Base-by-base conservation (phyloP, 345 rosid genomes). In the Orychophragmus violaceus region DNA sequence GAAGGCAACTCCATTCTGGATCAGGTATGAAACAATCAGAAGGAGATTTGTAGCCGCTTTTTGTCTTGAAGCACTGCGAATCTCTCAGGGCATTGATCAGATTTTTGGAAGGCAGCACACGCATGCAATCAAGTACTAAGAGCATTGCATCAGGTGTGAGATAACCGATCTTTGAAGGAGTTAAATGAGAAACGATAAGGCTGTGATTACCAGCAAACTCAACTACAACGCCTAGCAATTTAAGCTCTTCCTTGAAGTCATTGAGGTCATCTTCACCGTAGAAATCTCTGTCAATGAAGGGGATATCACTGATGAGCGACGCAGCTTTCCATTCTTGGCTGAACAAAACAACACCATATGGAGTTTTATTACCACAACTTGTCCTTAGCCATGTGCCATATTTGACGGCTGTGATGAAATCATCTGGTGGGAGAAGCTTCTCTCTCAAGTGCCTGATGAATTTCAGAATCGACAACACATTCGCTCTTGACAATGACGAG, bases 1-100 rank as follows among this genome's bases (percentile, higher is more conserved):
- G 68, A 53, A 90, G 82, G 50, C 78, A 71, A 29, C 85, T 81
- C 90, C 90, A 83, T 21, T 78, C 83, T 5, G 76, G 75, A 70
- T 87, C 80, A 37, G 64, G 44, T 74, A 82, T 55, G 79, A 80
- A 90, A 63, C 95, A 80, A 1, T 83, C 87, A 6, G 59, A 49
- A 0, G 95, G 88, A 6, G 35, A 5, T 66, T 58, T 85, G 72
- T 59, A 84, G 11, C 86, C 91, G 6, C 25, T 33, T 56, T 48
- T 66, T 2, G 95, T 87, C 77, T 72, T 84, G 76, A 90, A 29
- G 67, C 88, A 84, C 62, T 58, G 72, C 0, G 69, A 29, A 35
- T 4, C 45, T 62, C 27, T 28, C 46, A 86, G 62, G 8, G 76
- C 29, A 0, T 22, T 33, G 12, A 75, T 73, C 41, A 85, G 48